Base-by-base conservation (phyloP, 2,329 filamentous ascomycete species). In the Microdochium bolleyi region DNA sequence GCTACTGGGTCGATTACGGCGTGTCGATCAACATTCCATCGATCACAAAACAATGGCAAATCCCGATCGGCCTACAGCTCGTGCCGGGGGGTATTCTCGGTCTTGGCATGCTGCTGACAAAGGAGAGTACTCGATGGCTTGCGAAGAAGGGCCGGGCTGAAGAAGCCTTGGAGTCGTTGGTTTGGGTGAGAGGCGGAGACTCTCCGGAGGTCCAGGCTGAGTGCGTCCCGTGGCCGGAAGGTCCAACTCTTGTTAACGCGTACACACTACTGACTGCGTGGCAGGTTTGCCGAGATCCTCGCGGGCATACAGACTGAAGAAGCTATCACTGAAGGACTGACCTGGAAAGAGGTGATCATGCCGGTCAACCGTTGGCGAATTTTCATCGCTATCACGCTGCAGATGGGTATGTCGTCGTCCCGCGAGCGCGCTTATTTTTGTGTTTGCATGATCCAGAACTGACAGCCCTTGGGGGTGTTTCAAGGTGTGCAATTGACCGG, bases 161-260 rank as follows among this genome's bases (percentile, higher is more conserved):
- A 1, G 68, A 78, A 56, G 76, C 75, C 2, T 63, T 73, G 53
- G 63, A 73, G 51, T 73, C 71, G 2, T 61, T 80, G n/a, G 67
- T 72, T 21, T 79, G 76, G 76, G 71, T 80, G 13, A 72, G 77
- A 2, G 76, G 75, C 3, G 76, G 73, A 14, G 51, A 71, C 49
- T 61, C 60, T 1, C 57, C 64, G 9, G 61, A 65, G 24, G 69
- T 71, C 2, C 59, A 63, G 32, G 62, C 64, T 51, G 70, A 73
- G 63, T 69, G 60, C 48, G 61, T 53, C 22, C 41, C 2, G 8
- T 9, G 13, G 3, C 27, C 14, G n/a, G 21, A 24, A 10, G 3
- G 8, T 19, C 22, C 19, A 16, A 5, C 3, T 14, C 14, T 3
- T 49, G 16, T n/a, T 50, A 25, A 52, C 30, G 34, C 34, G n/a